Evolutionary conservation across 495 filamentous ascomycete genomes (phyloP).

Genomic region (Aspergillus kassunensis): DNA sequence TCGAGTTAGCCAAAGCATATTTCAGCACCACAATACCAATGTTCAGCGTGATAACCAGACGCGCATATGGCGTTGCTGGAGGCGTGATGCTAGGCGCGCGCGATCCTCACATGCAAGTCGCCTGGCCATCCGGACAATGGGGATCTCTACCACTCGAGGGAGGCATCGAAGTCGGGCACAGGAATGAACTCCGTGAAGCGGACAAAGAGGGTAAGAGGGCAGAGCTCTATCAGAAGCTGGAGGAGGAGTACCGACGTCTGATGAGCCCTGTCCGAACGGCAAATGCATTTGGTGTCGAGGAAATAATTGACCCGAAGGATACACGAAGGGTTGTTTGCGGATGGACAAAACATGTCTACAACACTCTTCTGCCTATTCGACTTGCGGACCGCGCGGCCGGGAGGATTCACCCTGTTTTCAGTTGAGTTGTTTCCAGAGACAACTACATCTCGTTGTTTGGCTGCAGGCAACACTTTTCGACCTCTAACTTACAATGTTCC

Average conservation of each 20-base stretch:
- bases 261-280: constrained; percentile 64
- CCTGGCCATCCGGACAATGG: constrained; percentile 61
- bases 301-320: constrained; percentile 58
- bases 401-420: constrained; percentile 49
- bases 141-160: constrained; percentile 56
- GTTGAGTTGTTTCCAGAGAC: constrained; percentile 12
- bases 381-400: constrained; percentile 48
- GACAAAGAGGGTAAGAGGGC: constrained; percentile 47
- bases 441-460: too few species aligned
- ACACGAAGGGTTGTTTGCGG: constrained; percentile 50
- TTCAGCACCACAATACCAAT: constrained; percentile 56
- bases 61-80: constrained; percentile 58
- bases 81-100: constrained; percentile 59
- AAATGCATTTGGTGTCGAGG: constrained; percentile 60
- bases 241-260: constrained; percentile 53
- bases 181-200: constrained; percentile 52
- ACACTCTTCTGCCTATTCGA: constrained; percentile 42
- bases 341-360: constrained; percentile 55
- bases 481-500: too few species aligned
- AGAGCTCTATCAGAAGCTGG: constrained; percentile 49
- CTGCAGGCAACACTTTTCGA: too few species aligned
- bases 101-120: constrained; percentile 55
- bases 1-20: constrained; percentile 56
- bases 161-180: constrained; percentile 59
- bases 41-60: constrained; percentile 55